Conservation (phyloP, 345 rosid genomes). For the Eucalyptus curtisii region DNA sequence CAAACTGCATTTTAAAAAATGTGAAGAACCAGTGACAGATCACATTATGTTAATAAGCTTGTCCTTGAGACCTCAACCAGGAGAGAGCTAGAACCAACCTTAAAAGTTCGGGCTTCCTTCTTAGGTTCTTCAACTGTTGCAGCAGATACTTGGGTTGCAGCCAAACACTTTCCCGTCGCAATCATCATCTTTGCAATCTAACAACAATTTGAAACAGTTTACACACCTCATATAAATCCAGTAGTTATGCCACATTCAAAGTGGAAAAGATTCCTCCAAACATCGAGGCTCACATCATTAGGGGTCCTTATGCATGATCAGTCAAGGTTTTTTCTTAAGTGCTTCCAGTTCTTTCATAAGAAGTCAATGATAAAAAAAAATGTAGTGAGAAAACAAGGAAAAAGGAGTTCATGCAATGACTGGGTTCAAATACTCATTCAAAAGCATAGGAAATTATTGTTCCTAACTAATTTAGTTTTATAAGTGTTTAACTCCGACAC, state of each 20-base stretch:
- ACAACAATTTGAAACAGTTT: not conserved
- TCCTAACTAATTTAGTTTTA: not conserved
- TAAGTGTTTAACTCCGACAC: not conserved
- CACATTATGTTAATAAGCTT: not conserved
- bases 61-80: not conserved
- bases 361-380: not conserved
- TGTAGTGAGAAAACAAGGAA: not conserved
- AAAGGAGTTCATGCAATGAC: not conserved
- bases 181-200: constrained; percentile 86
- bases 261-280: not conserved
- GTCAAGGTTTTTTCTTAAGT: not conserved
- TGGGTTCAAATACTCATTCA: not conserved
- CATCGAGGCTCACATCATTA: not conserved
- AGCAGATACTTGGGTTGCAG: constrained; percentile 27
- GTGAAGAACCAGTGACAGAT: not conserved
- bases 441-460: not conserved
- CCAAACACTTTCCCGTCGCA: constrained; percentile 45
- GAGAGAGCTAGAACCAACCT: constrained; percentile 32
- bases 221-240: not conserved
- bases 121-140: constrained; percentile 22
- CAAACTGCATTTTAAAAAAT: constrained; percentile 41
- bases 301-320: not conserved
- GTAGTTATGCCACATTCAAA: not conserved
- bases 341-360: not conserved
- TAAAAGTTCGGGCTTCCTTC: constrained; percentile 42